These are phyloP conservation scores for Macrolepiota fuliginosa DNA, from an alignment of 768 basidiomycete species.

Conservation along the genomic window DNA sequence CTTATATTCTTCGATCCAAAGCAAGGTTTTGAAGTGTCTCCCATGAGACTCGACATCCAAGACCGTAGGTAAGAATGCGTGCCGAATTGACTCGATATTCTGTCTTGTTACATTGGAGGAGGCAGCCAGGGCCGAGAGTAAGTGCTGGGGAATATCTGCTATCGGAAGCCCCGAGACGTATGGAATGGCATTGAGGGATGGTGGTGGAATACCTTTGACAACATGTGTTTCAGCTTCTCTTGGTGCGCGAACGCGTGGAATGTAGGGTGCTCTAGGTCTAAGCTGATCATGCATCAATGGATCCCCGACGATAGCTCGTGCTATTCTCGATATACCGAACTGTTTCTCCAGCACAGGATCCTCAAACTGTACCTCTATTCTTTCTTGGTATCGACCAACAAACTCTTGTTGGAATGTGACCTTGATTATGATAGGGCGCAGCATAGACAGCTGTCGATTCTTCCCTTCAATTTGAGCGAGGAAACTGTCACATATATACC, in stretches of 20 bases:
- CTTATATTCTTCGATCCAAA: conserved; percentile 55
- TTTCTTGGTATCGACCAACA: conserved; percentile 50
- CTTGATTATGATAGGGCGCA: conserved; percentile 23
- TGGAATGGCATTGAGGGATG: conserved; percentile 36
- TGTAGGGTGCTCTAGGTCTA: conserved; percentile 43
- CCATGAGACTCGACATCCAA: conserved; percentile 40
- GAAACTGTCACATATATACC: conserved; percentile 19
- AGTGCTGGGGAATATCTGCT: conserved; percentile 33
- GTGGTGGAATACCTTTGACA: conserved; percentile 41
- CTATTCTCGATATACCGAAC: conserved; percentile 47
- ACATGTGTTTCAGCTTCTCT: conserved; percentile 32
- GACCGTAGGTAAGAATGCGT: conserved; percentile 35
- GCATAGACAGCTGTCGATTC: conserved; percentile 20
- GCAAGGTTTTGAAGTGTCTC: conserved; percentile 45
- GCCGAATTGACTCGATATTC: conserved; percentile 28
- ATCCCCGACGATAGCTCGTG: conserved; percentile 45
- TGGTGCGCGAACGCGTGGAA: conserved; percentile 31
- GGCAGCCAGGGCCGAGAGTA: conserved; percentile 28
- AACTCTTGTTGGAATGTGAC: conserved; percentile 32
- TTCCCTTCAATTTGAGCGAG: conserved; percentile 18
- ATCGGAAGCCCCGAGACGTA: conserved; percentile 39
- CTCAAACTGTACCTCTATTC: conserved; percentile 53
- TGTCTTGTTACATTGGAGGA: conserved; percentile 25
- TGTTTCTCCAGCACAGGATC: conserved; percentile 37
- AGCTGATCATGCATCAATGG: conserved; percentile 43